Evolutionary conservation across 75 land plant species (phyloP).

Genomic region (Sequoiadendron giganteum): DNA sequence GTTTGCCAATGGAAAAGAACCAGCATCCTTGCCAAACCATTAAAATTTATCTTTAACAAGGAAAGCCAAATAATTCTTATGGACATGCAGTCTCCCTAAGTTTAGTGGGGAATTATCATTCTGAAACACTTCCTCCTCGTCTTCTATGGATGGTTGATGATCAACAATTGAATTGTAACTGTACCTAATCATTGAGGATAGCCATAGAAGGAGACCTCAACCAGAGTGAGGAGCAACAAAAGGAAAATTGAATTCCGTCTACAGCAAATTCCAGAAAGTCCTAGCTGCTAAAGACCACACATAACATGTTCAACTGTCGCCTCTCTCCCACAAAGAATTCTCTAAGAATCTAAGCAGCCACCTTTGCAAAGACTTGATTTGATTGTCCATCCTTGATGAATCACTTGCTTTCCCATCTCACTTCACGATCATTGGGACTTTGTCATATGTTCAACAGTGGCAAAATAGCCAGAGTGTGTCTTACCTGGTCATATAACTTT

Average conservation of each 20-base stretch:
- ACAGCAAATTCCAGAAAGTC: neutral
- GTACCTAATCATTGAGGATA: neutral
- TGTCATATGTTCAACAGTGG: neutral
- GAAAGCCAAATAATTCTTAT: neutral
- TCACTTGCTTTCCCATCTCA: neutral
- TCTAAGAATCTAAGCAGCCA: neutral
- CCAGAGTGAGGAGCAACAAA: neutral
- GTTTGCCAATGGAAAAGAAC: neutral
- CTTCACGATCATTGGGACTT: neutral
- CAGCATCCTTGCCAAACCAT: neutral
- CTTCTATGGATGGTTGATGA: too few relatives aligned
- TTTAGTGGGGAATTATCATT: neutral
- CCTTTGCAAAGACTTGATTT: neutral
- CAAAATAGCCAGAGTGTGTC: neutral
- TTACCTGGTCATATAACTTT: neutral
- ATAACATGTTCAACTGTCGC: too few relatives aligned
- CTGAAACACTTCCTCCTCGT: neutral
- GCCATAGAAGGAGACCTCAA: neutral
- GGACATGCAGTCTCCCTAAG: neutral
- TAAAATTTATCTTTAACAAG: neutral
- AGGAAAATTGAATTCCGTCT: neutral
- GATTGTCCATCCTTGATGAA: neutral
- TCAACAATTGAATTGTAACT: neutral
- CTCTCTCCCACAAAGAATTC: neutral
- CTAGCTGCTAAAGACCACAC: too few relatives aligned